Evolutionary conservation across 176 grass and related monocot species (phyloP).

Genomic region (Phyllostachys edulis): DNA sequence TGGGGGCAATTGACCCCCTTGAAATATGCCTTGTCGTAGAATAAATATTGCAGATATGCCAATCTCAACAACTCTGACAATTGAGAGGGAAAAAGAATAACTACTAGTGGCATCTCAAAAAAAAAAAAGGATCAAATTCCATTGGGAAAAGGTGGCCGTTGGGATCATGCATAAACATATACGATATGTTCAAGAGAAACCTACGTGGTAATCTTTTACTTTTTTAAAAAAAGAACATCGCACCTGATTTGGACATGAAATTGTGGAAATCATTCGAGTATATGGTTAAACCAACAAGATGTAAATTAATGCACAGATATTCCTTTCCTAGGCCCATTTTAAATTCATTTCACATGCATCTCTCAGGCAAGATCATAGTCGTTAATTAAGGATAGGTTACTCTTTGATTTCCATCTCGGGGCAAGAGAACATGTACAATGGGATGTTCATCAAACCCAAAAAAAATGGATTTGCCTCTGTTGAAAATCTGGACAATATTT

Average conservation of each 20-base stretch:
- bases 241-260: not conserved
- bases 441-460: not conserved
- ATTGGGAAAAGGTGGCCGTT: not conserved
- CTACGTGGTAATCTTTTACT: not conserved
- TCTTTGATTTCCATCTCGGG: not conserved
- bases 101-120: not conserved
- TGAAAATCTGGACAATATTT: too few species aligned
- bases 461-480: too few species aligned
- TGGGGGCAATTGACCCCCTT: not conserved
- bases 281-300: not conserved
- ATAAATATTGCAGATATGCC: not conserved
- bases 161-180: not conserved
- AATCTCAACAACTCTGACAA: not conserved
- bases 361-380: not conserved
- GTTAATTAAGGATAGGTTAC: not conserved
- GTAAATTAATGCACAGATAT: not conserved
- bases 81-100: not conserved
- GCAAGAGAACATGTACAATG: not conserved
- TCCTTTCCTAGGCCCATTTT: not conserved
- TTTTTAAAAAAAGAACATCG: not conserved
- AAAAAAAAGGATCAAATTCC: conserved; percentile 4
- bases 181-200: not conserved
- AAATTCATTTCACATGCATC: not conserved
- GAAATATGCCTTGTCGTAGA: conserved; percentile 18
- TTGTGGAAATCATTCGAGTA: not conserved